Evolutionary conservation across 441 rosid species (phyloP).

Genomic region (Gossypium davidsonii): DNA sequence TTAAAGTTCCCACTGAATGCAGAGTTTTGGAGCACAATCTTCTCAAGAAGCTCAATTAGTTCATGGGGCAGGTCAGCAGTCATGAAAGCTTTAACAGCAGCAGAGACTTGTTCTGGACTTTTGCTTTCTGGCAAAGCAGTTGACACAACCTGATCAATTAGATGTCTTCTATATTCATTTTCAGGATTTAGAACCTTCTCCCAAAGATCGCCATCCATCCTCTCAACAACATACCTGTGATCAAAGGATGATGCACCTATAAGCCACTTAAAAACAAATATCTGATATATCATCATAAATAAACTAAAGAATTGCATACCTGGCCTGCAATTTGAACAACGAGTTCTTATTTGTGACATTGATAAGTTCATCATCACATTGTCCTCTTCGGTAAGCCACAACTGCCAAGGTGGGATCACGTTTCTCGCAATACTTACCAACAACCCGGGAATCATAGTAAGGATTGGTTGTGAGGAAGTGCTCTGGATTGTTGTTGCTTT

Average conservation of each 20-base stretch:
- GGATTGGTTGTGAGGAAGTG: slow-evolving; percentile 99
- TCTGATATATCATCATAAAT: slow-evolving; percentile 4
- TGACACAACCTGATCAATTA: slow-evolving; percentile 97
- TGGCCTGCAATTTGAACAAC: slow-evolving; percentile 94
- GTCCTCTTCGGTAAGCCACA: slow-evolving; percentile 97
- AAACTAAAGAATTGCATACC: slow-evolving; percentile 41
- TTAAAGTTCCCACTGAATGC: slow-evolving; percentile 99
- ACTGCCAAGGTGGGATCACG: slow-evolving; percentile 99
- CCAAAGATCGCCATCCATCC: slow-evolving; percentile 99
- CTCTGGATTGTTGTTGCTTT: slow-evolving; percentile 98
- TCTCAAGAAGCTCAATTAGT: slow-evolving; percentile 96
- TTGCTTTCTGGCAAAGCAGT: slow-evolving; percentile 99
- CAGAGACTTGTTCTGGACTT: slow-evolving; percentile 99
- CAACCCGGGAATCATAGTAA: slow-evolving; percentile 92
- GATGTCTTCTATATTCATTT: slow-evolving; percentile 88
- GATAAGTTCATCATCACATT: slow-evolving; percentile 95
- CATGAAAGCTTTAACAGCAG: slow-evolving; percentile 99
- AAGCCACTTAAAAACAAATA: slow-evolving; percentile 13
- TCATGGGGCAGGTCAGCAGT: slow-evolving; percentile 99
- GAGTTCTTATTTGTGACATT: slow-evolving; percentile 96
- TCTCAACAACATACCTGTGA: slow-evolving; percentile 92
- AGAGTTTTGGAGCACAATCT: slow-evolving; percentile 99
- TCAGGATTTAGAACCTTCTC: slow-evolving; percentile 93
- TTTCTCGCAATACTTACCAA: slow-evolving; percentile 98
- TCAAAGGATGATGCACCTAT: slow-evolving; percentile 10